Evolutionary conservation across 2,329 filamentous ascomycete genomes (phyloP), one percentile per base, ranked within the genome.

Genomic region (Arachnomyces sp.): DNA sequence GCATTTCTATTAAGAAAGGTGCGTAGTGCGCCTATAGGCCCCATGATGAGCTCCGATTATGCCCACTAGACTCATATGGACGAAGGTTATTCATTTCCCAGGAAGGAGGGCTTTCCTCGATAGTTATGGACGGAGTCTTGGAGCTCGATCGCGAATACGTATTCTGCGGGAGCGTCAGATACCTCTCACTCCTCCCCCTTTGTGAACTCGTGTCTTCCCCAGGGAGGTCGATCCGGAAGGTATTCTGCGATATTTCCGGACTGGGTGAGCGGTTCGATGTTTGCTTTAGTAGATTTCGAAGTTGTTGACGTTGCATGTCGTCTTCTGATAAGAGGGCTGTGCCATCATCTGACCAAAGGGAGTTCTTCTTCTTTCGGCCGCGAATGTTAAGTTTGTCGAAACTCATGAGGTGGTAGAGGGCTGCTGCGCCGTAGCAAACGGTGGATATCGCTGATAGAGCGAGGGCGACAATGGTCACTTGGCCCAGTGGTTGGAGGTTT

Each of bases 251-350:
- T 3, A 49, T 42, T n/a, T 56, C 52, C 2, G 53, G 49, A 6
- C 47, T 52, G 6, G 54, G 50, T 4, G 56, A 56, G 12, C 53
- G 47, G 4, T 47, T 44, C 5, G 51, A 47, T 5, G 55, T 56
- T 36, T 56, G 51, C 20, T 56, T 53, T 15, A 65, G 43, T 13
- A 66, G 48, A 9, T 61, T 53, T 28, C 58, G 56, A 17, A 65
- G 47, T 38, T 66, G 59, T 28, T 57, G 58, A 28, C 64, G 59
- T 39, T 65, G 60, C 50, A 61, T 56, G 38, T 66, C 61, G 37
- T 66, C 63, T 15, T 60, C 58, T 3, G 54, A 60, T 31, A 61
- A 41, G 4, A 55, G 43, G 4, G 46, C 44, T 0, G 46, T 51
- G 29, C 38, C 36, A 7, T 40, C 41, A 17, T 18, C 42, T 20